Evolutionary conservation across 768 basidiomycete species (phyloP).

Genomic region (Bullera alba): DNA sequence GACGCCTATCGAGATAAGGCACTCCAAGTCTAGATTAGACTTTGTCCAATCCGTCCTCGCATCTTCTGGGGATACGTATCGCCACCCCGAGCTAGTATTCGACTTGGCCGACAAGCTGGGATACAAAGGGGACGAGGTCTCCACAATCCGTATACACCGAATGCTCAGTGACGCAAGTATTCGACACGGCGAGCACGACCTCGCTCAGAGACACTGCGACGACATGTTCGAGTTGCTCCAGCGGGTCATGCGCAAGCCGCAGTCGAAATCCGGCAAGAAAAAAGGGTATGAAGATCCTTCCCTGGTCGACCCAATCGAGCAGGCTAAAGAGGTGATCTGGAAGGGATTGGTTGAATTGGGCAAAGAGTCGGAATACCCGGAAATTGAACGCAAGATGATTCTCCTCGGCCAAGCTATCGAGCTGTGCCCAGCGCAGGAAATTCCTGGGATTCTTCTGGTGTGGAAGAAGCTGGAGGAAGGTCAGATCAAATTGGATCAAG

Average conservation of each 20-base stretch:
- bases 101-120: slow-evolving; percentile 87
- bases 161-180: slow-evolving; percentile 88
- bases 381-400: slow-evolving; percentile 59
- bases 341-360: slow-evolving; percentile 82
- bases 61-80: slow-evolving; percentile 77
- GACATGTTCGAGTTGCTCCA: slow-evolving; percentile 57
- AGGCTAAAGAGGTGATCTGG: slow-evolving; percentile 67
- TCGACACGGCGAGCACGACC: slow-evolving; percentile 68
- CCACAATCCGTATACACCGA: slow-evolving; percentile 47
- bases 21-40: slow-evolving; percentile 78
- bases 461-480: slow-evolving; percentile 65
- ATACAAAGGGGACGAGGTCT: slow-evolving; percentile 56
- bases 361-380: slow-evolving; percentile 66
- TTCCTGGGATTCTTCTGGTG: slow-evolving; percentile 66
- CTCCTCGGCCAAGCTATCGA: slow-evolving; percentile 76
- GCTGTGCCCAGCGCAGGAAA: slow-evolving; percentile 72
- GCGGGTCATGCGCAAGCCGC: neutral
- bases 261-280: slow-evolving; percentile 2
- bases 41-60: slow-evolving; percentile 81
- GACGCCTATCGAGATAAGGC: slow-evolving; percentile 84
- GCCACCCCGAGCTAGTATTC: slow-evolving; percentile 83
- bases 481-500: slow-evolving; percentile 22
- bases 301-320: neutral
- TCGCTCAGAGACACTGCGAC: slow-evolving; percentile 65
- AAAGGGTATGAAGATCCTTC: neutral